Conservation (phyloP, 2,329 filamentous ascomycete species). For the Chrysoporthe austroafricana region DNA sequence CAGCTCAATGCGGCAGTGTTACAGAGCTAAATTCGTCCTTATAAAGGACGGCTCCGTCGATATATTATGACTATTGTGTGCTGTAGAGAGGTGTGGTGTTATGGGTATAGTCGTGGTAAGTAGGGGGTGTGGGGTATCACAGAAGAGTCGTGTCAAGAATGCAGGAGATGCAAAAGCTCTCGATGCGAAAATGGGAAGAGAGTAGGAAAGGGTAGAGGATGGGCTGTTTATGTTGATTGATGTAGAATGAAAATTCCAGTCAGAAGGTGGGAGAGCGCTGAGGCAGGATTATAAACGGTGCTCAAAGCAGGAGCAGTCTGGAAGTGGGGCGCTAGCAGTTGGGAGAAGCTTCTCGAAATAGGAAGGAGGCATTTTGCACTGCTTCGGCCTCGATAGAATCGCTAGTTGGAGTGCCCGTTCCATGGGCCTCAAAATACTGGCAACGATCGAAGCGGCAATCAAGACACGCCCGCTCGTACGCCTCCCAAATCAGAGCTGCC, state of each 20-base stretch:
- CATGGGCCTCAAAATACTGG: too few species aligned
- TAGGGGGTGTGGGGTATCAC: constrained; percentile 26
- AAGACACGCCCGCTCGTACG: too few species aligned
- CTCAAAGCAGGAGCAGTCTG: constrained; percentile 15
- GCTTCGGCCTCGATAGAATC: too few species aligned
- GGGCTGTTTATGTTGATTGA: constrained; percentile 26
- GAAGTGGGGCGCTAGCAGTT: constrained; percentile 26
- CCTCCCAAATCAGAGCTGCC: too few species aligned
- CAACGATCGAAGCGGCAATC: too few species aligned
- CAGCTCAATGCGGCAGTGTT: too few species aligned
- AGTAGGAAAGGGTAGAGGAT: constrained; percentile 12
- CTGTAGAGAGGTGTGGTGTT: constrained; percentile 10
- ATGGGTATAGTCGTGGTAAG: constrained; percentile 8
- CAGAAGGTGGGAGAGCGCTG: constrained; percentile 13
- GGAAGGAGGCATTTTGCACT: too few species aligned
- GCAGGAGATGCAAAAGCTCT: constrained; percentile 25
- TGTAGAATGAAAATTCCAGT: constrained; percentile 18
- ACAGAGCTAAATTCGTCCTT: too few species aligned
- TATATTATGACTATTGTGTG: constrained; percentile 43
- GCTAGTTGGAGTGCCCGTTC: too few species aligned
- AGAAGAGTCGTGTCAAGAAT: constrained; percentile 20
- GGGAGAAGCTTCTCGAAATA: constrained; percentile 27
- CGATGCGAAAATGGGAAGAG: constrained; percentile 19
- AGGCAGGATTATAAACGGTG: constrained; percentile 28
- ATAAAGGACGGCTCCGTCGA: too few species aligned